Evolutionary conservation across 495 filamentous ascomycete species (phyloP).

Genomic region (Penicillium chermesinum): DNA sequence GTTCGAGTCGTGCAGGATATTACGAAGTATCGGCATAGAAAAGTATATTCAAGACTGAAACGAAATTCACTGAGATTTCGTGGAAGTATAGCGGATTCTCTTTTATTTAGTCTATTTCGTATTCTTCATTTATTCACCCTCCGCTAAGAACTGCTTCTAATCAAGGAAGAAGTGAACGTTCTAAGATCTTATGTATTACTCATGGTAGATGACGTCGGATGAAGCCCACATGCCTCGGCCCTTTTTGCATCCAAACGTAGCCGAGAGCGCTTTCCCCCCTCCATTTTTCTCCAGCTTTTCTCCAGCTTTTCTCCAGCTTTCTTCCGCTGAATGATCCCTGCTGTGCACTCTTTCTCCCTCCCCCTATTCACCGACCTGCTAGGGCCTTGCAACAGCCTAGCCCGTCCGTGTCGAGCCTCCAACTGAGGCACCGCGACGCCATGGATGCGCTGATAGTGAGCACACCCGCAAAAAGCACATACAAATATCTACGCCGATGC

Average conservation of each 20-base stretch:
- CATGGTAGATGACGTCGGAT: conserved; percentile 42
- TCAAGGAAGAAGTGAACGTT: too few species aligned
- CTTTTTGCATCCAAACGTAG: conserved; percentile 23
- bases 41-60: conserved; percentile 11
- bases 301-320: conserved; percentile 8
- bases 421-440: conserved; percentile 31
- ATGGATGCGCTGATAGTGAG: conserved; percentile 42
- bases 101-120: background rate
- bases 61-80: background rate
- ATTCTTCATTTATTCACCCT: too few species aligned
- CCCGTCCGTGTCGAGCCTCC: conserved; percentile 19
- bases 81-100: background rate
- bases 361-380: conserved; percentile 8
- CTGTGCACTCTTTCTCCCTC: conserved; percentile 5
- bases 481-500: conserved; percentile 4
- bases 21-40: conserved; percentile 24
- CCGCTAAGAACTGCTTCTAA: too few species aligned
- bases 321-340: conserved; percentile 8
- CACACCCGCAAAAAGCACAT: conserved; percentile 8
- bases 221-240: conserved; percentile 45
- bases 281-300: conserved; percentile 5
- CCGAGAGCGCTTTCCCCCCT: conserved; percentile 30
- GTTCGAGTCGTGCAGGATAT: conserved; percentile 14
- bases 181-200: too few species aligned
- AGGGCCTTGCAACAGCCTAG: conserved; percentile 10